Conservation (phyloP, 768 basidiomycete species). For the Lepiota brunneoincarnata region DNA sequence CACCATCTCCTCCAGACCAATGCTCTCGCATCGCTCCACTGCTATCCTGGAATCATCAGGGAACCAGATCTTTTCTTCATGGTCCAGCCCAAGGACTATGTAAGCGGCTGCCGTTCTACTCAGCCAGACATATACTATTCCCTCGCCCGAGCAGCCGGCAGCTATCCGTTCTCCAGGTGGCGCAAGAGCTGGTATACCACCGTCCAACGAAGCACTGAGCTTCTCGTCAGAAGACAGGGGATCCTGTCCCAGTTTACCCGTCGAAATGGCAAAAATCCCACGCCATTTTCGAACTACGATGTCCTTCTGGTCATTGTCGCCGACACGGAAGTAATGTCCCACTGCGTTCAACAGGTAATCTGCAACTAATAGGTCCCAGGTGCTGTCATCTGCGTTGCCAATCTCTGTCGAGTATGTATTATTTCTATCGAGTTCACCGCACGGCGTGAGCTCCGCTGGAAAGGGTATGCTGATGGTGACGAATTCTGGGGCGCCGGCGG, state of each 20-base stretch:
- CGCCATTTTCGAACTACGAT: constrained; percentile 58
- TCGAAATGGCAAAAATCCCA: constrained; percentile 60
- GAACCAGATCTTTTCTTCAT: constrained; percentile 38
- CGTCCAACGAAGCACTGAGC: neutral
- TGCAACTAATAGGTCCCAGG: constrained; percentile 24
- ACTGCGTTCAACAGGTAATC: constrained; percentile 38
- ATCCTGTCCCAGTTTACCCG: constrained; percentile 13
- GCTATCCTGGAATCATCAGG: constrained; percentile 48
- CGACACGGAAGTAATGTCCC: constrained; percentile 46
- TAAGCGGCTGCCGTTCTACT: constrained; percentile 54
- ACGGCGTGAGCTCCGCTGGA: constrained; percentile 59
- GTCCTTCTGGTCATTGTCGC: constrained; percentile 18
- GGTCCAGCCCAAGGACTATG: constrained; percentile 48
- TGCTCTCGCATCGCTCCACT: constrained; percentile 45
- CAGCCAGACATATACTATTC: constrained; percentile 72
- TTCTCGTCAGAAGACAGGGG: constrained; percentile 11
- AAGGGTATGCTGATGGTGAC: neutral
- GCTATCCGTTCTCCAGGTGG: constrained; percentile 67
- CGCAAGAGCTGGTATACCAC: constrained; percentile 17
- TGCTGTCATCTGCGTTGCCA: constrained; percentile 36
- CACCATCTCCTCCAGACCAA: constrained; percentile 36
- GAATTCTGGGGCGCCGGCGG: constrained; percentile 11
- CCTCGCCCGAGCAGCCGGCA: constrained; percentile 71
- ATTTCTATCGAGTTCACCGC: constrained; percentile 51
- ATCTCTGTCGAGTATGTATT: constrained; percentile 29